These are phyloP conservation scores for Paramecium bursaria DNA, from an alignment of 73 alveolate genomes.

Conservation along the genomic window DNA sequence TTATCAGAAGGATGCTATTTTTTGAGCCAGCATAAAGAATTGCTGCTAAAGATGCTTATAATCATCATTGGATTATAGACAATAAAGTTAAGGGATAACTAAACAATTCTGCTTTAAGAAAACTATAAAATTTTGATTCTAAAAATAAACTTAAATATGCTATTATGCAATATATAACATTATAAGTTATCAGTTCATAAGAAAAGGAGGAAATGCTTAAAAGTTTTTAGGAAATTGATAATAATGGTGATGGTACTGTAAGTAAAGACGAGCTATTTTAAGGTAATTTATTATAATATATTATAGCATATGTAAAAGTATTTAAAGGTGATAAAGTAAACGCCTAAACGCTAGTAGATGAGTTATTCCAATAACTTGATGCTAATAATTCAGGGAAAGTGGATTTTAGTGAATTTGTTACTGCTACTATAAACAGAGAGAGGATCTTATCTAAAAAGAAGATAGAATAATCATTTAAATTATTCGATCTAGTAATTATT, in stretches of 20 bases:
- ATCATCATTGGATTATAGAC: constrained; percentile 40
- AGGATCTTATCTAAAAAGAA: constrained; percentile 7
- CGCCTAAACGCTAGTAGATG: constrained; percentile 29
- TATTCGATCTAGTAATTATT: constrained; percentile 11
- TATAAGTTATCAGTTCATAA: constrained; percentile 19
- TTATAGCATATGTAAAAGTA: constrained; percentile 2
- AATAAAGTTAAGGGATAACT: constrained; percentile 32
- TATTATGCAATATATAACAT: constrained; percentile 22
- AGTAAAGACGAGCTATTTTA: constrained; percentile 37
- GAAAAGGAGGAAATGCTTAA: constrained; percentile 33
- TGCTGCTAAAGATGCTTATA: constrained; percentile 59
- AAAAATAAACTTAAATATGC: constrained; percentile 55
- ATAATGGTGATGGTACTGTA: constrained; percentile 59
- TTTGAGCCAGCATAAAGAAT: constrained; percentile 50
- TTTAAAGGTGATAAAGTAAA: constrained; percentile 34
- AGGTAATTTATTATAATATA: background rate
- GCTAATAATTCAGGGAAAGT: constrained; percentile 53
- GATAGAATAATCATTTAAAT: constrained; percentile 32
- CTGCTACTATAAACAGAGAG: constrained; percentile 40
- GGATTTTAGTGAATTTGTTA: constrained; percentile 62
- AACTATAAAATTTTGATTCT: constrained; percentile 49
- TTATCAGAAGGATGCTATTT: constrained; percentile 57
- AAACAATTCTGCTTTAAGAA: constrained; percentile 16
- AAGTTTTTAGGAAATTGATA: constrained; percentile 41
- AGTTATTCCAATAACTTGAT: constrained; percentile 40